These are phyloP conservation scores for Wickerhamiella domercqiae DNA, from an alignment of 805 yeast species.

Conservation along the genomic window DNA sequence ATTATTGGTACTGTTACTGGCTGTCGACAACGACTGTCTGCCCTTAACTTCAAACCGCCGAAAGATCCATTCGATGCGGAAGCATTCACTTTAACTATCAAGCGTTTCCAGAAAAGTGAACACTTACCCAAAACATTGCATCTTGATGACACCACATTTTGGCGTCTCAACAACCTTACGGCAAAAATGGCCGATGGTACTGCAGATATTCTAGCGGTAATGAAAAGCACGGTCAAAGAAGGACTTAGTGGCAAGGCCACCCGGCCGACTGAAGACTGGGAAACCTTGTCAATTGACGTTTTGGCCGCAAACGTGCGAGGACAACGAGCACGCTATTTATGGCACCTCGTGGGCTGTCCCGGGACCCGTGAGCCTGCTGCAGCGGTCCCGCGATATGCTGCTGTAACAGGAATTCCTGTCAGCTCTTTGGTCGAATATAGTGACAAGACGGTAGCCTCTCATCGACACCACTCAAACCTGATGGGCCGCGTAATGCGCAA, in stretches of 20 bases:
- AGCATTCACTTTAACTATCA: slow-evolving; percentile 48
- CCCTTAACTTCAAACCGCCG: slow-evolving; percentile 40
- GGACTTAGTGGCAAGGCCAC: slow-evolving; percentile 18
- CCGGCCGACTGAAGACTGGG: slow-evolving; percentile 14
- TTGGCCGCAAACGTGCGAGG: slow-evolving; percentile 15
- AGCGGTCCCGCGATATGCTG: background rate
- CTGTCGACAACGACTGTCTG: slow-evolving; percentile 47
- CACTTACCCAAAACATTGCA: slow-evolving; percentile 36
- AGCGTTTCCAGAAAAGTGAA: slow-evolving; percentile 62
- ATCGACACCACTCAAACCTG: background rate
- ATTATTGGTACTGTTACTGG: slow-evolving; percentile 63
- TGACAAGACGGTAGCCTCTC: background rate
- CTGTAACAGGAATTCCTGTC: slow-evolving; percentile 7
- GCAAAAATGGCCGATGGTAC: slow-evolving; percentile 25
- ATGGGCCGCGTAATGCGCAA: background rate
- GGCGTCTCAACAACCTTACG: slow-evolving; percentile 33
- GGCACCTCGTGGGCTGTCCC: slow-evolving; percentile 16
- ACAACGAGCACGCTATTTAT: slow-evolving; percentile 16
- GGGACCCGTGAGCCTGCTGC: background rate
- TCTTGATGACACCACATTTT: slow-evolving; percentile 43
- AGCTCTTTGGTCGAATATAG: background rate
- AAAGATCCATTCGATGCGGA: slow-evolving; percentile 76
- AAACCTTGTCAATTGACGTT: slow-evolving; percentile 14
- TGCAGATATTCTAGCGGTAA: slow-evolving; percentile 30
- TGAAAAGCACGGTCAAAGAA: slow-evolving; percentile 62